Conservation (phyloP, 2,329 filamentous ascomycete genomes). For the Colletotrichum chrysophilum region DNA sequence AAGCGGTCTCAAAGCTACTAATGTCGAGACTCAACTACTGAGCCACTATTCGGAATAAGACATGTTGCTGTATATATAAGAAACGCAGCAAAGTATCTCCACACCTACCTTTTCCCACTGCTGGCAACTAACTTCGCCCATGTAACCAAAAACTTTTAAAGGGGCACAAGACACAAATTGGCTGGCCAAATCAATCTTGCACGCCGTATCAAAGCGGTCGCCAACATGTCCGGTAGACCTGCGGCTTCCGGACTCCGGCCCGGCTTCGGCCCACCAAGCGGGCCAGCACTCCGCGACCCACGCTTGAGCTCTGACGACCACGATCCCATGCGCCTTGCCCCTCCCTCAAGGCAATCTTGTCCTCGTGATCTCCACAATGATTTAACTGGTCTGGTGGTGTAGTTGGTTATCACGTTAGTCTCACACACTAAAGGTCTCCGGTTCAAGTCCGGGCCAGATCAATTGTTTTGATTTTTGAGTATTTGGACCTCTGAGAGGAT, state of each 20-base stretch:
- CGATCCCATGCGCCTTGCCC: neutral
- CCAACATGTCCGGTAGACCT: neutral
- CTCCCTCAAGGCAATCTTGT: neutral
- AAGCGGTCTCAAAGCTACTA: neutral
- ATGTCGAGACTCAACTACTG: neutral
- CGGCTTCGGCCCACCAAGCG: neutral
- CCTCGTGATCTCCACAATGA: neutral
- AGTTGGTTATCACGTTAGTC: slow-evolving; percentile 56
- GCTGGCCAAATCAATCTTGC: neutral
- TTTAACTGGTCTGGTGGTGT: slow-evolving; percentile 27
- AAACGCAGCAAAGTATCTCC: neutral
- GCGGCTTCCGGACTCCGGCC: neutral
- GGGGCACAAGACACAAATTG: neutral
- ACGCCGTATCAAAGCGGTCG: neutral
- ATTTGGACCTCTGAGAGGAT: neutral
- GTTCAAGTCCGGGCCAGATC: slow-evolving; percentile 19
- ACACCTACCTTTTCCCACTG: neutral
- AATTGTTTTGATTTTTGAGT: neutral
- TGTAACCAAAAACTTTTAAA: neutral
- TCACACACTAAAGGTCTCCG: slow-evolving; percentile 36
- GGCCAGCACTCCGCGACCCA: neutral
- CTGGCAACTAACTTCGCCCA: neutral
- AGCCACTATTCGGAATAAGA: neutral
- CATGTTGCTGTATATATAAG: neutral
- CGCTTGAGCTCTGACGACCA: neutral